Evolutionary conservation across 148 eudicot genomes (phyloP), one percentile per base, ranked within the genome.

Genomic region (Arbutus unedo): DNA sequence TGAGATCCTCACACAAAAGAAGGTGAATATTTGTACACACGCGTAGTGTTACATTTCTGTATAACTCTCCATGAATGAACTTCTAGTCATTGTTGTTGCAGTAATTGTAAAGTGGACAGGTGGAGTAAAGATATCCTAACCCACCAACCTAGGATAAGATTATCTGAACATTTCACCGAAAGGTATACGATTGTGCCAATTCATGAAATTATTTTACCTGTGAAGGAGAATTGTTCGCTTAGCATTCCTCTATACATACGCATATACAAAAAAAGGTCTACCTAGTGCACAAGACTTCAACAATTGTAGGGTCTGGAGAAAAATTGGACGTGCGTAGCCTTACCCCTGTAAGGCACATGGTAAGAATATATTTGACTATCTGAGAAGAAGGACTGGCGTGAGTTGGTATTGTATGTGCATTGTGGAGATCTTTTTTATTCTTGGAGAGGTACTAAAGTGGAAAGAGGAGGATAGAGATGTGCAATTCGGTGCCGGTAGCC

Each of bases 1-100:
- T 66, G 98, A 96, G 89, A 90, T 93, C 85, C 95, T 96, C 82
- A 94, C 98, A 51, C 99, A 96, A 71, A 94, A 96, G 85, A 96
- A 91, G 99, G 99, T 94, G 48, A 79, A 64, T n/a, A 21, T 5
- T 49, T 54, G 53, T 23, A 0, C 59, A 44, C 31, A 3, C 43
- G 14, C 77, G 18, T 7, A 53, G 25, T 23, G 10, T 57, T 53
- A 79, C 50, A 66, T 80, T 23, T 80, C 25, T 66, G 9, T 64
- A 59, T 64, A 50, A 23, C 60, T 79, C 43, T 59, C 67, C 57
- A 59, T 72, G 49, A 9, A 64, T 56, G 68, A 41, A 50, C 53
- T 76, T 62, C 3, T 68, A 25, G 64, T 59, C 79, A 6, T 56
- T 2, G 8, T 50, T 31, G 38, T 31, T 31, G 38, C 38, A 31